Conservation (phyloP, 1,139 yeast genomes). For the Magnusiomyces clavatus region DNA sequence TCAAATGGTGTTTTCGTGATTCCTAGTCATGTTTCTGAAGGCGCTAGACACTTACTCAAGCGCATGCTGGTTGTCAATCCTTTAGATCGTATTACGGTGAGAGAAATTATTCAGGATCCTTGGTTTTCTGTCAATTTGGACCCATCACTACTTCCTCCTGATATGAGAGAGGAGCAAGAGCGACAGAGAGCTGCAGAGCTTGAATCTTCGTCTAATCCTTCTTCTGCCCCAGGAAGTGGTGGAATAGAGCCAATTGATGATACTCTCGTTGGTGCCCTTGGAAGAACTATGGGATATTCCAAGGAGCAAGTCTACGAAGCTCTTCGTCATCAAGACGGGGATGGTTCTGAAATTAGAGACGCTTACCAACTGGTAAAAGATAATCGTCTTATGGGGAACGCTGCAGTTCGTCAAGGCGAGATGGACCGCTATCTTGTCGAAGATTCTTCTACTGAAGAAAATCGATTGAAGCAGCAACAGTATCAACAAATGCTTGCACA, state of each 20-base stretch:
- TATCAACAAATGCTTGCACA: slow-evolving; percentile 5
- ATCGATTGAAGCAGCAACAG: slow-evolving; percentile 6
- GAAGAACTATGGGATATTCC: slow-evolving; percentile 89
- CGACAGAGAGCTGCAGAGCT: slow-evolving; percentile 32
- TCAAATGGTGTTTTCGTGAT: slow-evolving; percentile 91
- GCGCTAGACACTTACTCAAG: slow-evolving; percentile 80
- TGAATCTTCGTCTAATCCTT: slow-evolving; percentile 1
- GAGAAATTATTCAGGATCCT: slow-evolving; percentile 89
- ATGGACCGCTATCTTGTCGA: slow-evolving; percentile 30
- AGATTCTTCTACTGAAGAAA: slow-evolving; percentile 17
- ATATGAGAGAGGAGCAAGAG: slow-evolving; percentile 28
- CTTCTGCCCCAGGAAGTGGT: no score
- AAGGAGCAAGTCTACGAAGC: slow-evolving; percentile 79
- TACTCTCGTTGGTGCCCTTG: slow-evolving; percentile 68
- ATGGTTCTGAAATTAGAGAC: slow-evolving; percentile 74
- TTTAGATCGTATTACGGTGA: slow-evolving; percentile 86
- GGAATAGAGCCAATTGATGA: slow-evolving; percentile 49
- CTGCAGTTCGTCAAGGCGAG: slow-evolving; percentile 23
- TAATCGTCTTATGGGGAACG: slow-evolving; percentile 47
- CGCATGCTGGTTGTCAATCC: slow-evolving; percentile 97
- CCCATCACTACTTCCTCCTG: slow-evolving; percentile 71
- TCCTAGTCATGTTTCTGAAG: slow-evolving; percentile 81
- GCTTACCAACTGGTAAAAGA: slow-evolving; percentile 87
- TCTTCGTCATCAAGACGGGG: slow-evolving; percentile 41
- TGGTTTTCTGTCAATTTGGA: slow-evolving; percentile 89